Evolutionary conservation across 495 filamentous ascomycete species (phyloP).

Genomic region (Echria macrotheca): DNA sequence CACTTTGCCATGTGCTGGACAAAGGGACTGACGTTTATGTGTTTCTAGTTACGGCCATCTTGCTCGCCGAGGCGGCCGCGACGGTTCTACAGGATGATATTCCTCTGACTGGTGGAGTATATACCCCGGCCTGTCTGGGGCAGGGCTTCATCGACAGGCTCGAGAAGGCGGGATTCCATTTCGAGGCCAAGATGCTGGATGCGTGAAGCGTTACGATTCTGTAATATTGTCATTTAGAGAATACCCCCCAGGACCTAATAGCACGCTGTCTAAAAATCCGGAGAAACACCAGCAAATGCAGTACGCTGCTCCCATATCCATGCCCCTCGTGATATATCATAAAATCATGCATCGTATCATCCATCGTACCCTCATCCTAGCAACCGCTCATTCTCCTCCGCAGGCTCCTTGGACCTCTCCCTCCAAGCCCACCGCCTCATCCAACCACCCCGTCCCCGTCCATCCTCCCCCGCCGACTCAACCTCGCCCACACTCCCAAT

Average conservation of each 20-base stretch:
- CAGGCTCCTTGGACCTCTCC: neutral
- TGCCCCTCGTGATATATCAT: neutral
- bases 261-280: too few relatives aligned
- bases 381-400: neutral
- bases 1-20: too few relatives aligned
- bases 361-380: too few relatives aligned
- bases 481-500: constrained; percentile 1
- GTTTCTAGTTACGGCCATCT: constrained; percentile 64
- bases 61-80: constrained; percentile 65
- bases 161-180: constrained; percentile 55
- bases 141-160: constrained; percentile 70
- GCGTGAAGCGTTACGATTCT: too few relatives aligned
- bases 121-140: constrained; percentile 80
- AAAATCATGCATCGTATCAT: neutral
- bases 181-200: constrained; percentile 46
- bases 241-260: too few relatives aligned
- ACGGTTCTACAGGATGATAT: constrained; percentile 61
- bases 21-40: too few relatives aligned
- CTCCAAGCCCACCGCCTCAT: neutral
- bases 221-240: too few relatives aligned
- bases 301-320: neutral
- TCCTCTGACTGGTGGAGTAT: constrained; percentile 54
- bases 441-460: neutral
- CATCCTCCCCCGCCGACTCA: neutral
- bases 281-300: too few relatives aligned